These are phyloP conservation scores for Picochlorum sp. DNA, from an alignment of 139 green algal genomes.

Conservation along the genomic window DNA sequence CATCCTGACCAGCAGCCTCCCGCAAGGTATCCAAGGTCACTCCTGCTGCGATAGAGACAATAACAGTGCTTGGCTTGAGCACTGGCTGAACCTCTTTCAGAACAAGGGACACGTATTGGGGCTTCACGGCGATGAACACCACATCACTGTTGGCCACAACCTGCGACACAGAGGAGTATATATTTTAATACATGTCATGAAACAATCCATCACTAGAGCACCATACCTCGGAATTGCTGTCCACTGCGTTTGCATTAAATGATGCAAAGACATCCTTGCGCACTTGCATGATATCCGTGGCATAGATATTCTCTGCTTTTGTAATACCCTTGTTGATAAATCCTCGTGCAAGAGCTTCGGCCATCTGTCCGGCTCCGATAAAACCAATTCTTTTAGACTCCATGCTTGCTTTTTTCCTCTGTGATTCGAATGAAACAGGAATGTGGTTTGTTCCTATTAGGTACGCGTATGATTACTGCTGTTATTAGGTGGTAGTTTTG, in stretches of 20 bases:
- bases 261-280: constrained; percentile 66
- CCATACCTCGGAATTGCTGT: constrained; percentile 42
- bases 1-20: constrained; percentile 46
- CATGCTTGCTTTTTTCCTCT: not conserved
- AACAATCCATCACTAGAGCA: not conserved
- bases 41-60: constrained; percentile 94
- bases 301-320: constrained; percentile 41
- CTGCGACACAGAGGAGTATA: constrained; percentile 14
- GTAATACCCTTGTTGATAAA: constrained; percentile 64
- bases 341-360: constrained; percentile 77
- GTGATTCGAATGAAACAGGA: not conserved
- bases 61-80: constrained; percentile 38
- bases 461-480: no score
- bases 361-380: constrained; percentile 77
- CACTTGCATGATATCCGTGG: constrained; percentile 47
- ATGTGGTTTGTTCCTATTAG: no score
- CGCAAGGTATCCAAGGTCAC: constrained; percentile 62
- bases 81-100: constrained; percentile 45
- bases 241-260: constrained; percentile 34
- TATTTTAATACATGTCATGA: not conserved
- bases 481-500: no score
- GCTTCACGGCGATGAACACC: constrained; percentile 90
- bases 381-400: constrained; percentile 58
- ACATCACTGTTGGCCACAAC: constrained; percentile 68
- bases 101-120: constrained; percentile 68